Evolutionary conservation across 1,284 basidiomycete genomes (phyloP).

Genomic region (Moesziomyces aphidis): DNA sequence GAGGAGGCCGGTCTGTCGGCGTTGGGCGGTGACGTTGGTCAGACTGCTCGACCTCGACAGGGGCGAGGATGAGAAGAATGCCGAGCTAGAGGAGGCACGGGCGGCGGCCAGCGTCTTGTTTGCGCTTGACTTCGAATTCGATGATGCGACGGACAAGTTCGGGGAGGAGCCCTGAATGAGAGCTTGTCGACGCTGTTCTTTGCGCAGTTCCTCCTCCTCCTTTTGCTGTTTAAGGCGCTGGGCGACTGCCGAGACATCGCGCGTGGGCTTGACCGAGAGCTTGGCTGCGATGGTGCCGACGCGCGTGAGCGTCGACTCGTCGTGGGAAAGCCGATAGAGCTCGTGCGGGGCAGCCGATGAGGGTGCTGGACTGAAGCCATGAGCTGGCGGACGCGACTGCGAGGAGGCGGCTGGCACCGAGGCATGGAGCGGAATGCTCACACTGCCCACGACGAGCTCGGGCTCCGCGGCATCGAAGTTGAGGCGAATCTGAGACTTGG

Average conservation of each 20-base stretch:
- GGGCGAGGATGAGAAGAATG: constrained; percentile 12
- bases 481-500: constrained; percentile 16
- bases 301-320: constrained; percentile 33
- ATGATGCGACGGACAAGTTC: constrained; percentile 15
- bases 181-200: constrained; percentile 35
- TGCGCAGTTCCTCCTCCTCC: constrained; percentile 47
- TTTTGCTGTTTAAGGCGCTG: constrained; percentile 46
- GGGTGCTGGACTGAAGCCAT: neutral
- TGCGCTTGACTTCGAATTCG: constrained; percentile 9
- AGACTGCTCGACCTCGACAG: constrained; percentile 38
- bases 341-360: constrained; percentile 39
- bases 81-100: constrained; percentile 2
- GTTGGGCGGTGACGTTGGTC: constrained; percentile 22
- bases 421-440: constrained; percentile 21
- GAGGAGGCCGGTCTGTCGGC: constrained; percentile 11
- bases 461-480: constrained; percentile 27
- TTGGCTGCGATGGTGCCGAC: constrained; percentile 38
- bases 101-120: constrained; percentile 24
- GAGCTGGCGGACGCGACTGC: neutral
- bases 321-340: constrained; percentile 32
- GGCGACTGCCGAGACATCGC: constrained; percentile 37
- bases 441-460: constrained; percentile 23
- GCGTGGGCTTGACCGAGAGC: constrained; percentile 34
- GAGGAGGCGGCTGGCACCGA: constrained; percentile 12
- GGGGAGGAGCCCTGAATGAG: constrained; percentile 38